Evolutionary conservation across 768 basidiomycete genomes (phyloP).

Genomic region (Suillus ampliporus): DNA sequence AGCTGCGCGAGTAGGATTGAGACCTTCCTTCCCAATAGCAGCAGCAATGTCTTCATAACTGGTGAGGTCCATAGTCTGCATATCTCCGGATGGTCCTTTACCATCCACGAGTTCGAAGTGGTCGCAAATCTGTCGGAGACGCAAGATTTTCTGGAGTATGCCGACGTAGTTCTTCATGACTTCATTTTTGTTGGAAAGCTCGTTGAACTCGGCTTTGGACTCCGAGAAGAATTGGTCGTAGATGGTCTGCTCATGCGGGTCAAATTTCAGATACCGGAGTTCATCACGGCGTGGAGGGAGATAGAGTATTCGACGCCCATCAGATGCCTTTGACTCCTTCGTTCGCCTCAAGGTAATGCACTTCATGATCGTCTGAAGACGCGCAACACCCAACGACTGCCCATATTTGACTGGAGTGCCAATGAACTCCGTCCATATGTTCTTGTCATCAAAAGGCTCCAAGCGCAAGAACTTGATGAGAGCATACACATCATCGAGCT

Average conservation of each 20-base stretch:
- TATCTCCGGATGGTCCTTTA: constrained; percentile 55
- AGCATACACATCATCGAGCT: constrained; percentile 97
- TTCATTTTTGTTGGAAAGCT: constrained; percentile 86
- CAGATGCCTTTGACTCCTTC: constrained; percentile 82
- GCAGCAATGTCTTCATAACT: constrained; percentile 80
- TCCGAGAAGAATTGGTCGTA: constrained; percentile 90
- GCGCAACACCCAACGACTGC: constrained; percentile 85
- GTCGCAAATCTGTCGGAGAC: constrained; percentile 97
- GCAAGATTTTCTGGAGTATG: constrained; percentile 94
- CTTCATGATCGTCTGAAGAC: constrained; percentile 97
- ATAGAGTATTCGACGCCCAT: constrained; percentile 85
- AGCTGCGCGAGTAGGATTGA: constrained; percentile 73
- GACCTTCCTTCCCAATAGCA: constrained; percentile 78
- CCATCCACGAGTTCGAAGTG: constrained; percentile 89
- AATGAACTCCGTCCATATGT: constrained; percentile 91
- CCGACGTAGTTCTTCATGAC: constrained; percentile 99
- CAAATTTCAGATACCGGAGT: constrained; percentile 84
- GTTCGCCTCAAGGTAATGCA: constrained; percentile 96
- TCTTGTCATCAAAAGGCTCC: constrained; percentile 92
- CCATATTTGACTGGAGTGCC: constrained; percentile 93
- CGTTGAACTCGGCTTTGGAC: constrained; percentile 90
- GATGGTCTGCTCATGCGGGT: constrained; percentile 78
- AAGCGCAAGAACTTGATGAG: constrained; percentile 95
- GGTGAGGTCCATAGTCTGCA: constrained; percentile 51
- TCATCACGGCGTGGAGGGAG: constrained; percentile 93